These are phyloP conservation scores for Candida bentonensis DNA, from an alignment of 805 yeast species.

Conservation along the genomic window DNA sequence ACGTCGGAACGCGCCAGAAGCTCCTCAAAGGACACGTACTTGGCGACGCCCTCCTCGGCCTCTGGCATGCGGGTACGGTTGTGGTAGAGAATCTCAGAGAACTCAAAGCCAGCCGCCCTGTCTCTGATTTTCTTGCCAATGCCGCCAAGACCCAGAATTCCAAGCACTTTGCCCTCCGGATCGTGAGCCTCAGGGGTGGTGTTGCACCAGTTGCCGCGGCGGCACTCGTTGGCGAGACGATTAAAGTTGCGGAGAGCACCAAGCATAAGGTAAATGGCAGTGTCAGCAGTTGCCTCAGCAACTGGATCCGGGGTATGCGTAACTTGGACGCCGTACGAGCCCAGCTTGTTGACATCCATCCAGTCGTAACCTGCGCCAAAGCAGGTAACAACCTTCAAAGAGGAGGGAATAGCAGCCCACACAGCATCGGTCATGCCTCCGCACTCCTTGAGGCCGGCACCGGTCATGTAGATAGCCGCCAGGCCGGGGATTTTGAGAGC, in stretches of 20 bases:
- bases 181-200: constrained; percentile 50
- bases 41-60: constrained; percentile 55
- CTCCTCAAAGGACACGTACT: constrained; percentile 59
- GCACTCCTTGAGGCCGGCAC: constrained; percentile 30
- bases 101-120: constrained; percentile 65
- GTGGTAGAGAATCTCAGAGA: constrained; percentile 53
- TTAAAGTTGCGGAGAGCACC: constrained; percentile 59
- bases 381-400: constrained; percentile 28
- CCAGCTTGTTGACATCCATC: constrained; percentile 29
- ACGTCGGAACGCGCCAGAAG: constrained; percentile 50
- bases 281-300: constrained; percentile 58
- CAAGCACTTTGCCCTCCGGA: constrained; percentile 63
- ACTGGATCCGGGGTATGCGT: constrained; percentile 53
- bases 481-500: constrained; percentile 1
- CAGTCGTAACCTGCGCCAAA: constrained; percentile 43
- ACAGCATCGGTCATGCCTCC: constrained; percentile 8
- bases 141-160: constrained; percentile 81
- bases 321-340: constrained; percentile 27
- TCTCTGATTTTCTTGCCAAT: constrained; percentile 72
- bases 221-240: constrained; percentile 37
- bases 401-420: constrained; percentile 17
- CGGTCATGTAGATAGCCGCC: constrained; percentile 20
- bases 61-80: constrained; percentile 47
- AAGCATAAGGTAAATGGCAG: constrained; percentile 48
- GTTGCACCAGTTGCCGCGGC: constrained; percentile 58